Base-by-base conservation (phyloP, 805 yeast genomes). In the Sugiyamaella americana region DNA sequence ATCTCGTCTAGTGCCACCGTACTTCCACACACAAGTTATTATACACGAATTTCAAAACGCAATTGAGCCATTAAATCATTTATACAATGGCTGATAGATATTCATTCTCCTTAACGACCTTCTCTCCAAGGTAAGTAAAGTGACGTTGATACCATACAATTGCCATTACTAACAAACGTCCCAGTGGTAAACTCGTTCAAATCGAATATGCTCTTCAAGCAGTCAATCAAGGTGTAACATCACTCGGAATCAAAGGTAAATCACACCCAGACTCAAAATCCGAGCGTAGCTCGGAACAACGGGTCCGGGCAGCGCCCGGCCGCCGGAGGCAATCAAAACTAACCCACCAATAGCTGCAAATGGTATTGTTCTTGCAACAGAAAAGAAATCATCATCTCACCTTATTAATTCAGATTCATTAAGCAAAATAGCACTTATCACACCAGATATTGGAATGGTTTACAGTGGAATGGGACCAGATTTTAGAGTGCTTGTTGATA, bases 391-490 rank as follows among this genome's bases (percentile, higher is more conserved):
- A 26, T 75, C 82, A 40, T 87, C 96, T 6, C 73, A 84, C 11
- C 75, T 93, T 52, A 78, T 87, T 45, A 81, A 86, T 55, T 69
- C 78, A 30, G 94, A 84, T 42, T 76, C 87, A 43, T 74, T 84
- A 49, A 75, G 83, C 43, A 93, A 93, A 63, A 81, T 93, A 34
- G 83, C 86, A 41, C 68, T 78, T 51, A 78, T 93, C 59, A 88
- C 98, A 3, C 98, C 98, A 32, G 88, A 93, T 63, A 85, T 91
- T 58, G 98, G 97, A 48, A 87, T 93, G 76, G 89, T 95, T 3
- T 93, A 93, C 68, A 76, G 96, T 4, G 99, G 99, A 17, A 89
- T 93, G 98, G 98, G 98, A 21, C 98, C 99, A 19, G 99, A 93
- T 66, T 93, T 85, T 71, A 77, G 99, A 54, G 95, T 93, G 13